Conservation (phyloP, 179 eudicot species). For the Amaranthus tricolor region DNA sequence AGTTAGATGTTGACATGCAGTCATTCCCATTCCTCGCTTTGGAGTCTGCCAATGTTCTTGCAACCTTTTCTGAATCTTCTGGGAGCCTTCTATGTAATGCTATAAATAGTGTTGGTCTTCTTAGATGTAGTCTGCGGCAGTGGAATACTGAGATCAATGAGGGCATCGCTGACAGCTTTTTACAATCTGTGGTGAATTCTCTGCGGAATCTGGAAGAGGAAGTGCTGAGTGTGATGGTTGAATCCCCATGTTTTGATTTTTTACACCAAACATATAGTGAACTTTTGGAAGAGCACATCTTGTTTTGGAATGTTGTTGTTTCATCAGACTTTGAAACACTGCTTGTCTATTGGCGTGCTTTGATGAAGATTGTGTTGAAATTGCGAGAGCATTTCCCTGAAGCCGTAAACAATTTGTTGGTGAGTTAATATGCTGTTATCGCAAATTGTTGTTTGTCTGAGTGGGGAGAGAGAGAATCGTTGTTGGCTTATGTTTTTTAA, state of each 20-base stretch:
- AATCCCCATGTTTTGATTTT: conserved; percentile 51
- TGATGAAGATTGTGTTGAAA: conserved; percentile 53
- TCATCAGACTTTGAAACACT: conserved; percentile 42
- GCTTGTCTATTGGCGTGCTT: conserved; percentile 61
- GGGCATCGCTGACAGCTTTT: conserved; percentile 29
- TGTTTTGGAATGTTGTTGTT: conserved; percentile 56
- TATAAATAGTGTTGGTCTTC: conserved; percentile 43
- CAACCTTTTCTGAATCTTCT: conserved; percentile 29
- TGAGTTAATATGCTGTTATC: conserved; percentile 18
- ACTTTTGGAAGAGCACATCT: conserved; percentile 69
- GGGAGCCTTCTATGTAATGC: conserved; percentile 45
- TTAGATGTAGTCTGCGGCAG: conserved; percentile 67
- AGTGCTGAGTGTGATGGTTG: conserved; percentile 54
- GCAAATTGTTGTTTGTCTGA: not conserved
- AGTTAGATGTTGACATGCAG: conserved; percentile 30
- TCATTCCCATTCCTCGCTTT: conserved; percentile 61
- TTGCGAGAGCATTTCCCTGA: conserved; percentile 46
- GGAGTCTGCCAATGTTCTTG: conserved; percentile 48
- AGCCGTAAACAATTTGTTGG: conserved; percentile 58
- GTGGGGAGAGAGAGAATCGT: not conserved
- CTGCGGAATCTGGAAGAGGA: conserved; percentile 57
- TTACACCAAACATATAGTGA: conserved; percentile 44
- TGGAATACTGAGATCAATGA: conserved; percentile 54
- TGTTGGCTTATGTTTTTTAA: not conserved
- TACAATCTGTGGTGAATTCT: conserved; percentile 43